Conservation (phyloP, 2,329 filamentous ascomycete genomes). For the Penicillium occitanis region DNA sequence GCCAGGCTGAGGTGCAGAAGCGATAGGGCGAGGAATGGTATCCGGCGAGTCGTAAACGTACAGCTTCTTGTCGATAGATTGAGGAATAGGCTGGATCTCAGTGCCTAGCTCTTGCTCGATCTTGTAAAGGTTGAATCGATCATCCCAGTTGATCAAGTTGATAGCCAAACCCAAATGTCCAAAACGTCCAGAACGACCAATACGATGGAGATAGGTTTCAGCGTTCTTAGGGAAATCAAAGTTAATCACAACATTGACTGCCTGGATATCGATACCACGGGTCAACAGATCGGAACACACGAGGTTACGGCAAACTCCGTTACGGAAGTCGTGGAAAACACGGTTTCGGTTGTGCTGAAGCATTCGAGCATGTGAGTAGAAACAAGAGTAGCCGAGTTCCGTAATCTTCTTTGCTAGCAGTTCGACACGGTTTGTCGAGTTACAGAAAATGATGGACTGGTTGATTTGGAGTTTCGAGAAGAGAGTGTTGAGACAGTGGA, state of each 20-base stretch:
- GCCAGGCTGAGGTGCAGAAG: constrained; percentile 47
- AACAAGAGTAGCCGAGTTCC: constrained; percentile 97
- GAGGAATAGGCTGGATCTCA: constrained; percentile 95
- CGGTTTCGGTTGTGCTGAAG: constrained; percentile 94
- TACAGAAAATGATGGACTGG: constrained; percentile 99
- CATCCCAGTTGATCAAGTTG: constrained; percentile 99
- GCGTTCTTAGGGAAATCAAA: constrained; percentile 99
- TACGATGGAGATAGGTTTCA: constrained; percentile 96
- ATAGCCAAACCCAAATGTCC: constrained; percentile 96
- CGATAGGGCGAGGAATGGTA: constrained; percentile 81
- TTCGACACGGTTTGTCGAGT: constrained; percentile 97
- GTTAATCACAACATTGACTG: constrained; percentile 99
- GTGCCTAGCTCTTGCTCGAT: constrained; percentile 97
- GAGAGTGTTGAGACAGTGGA: constrained; percentile 96
- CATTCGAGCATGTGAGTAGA: constrained; percentile 99
- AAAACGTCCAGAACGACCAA: constrained; percentile 95
- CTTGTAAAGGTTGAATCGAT: constrained; percentile 97
- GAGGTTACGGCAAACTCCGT: constrained; percentile 94
- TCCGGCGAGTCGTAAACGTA: constrained; percentile 98
- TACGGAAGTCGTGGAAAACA: constrained; percentile 98
- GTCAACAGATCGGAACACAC: constrained; percentile 97
- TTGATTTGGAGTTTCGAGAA: constrained; percentile 99
- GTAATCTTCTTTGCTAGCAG: constrained; percentile 98
- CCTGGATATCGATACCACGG: constrained; percentile 98
- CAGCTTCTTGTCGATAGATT: constrained; percentile 91